Percentiles rank a stretch among this genome's conserved stretches.
Evolutionary conservation across 768 basidiomycete species (phyloP).

Genomic region (Vararia minispora): DNA sequence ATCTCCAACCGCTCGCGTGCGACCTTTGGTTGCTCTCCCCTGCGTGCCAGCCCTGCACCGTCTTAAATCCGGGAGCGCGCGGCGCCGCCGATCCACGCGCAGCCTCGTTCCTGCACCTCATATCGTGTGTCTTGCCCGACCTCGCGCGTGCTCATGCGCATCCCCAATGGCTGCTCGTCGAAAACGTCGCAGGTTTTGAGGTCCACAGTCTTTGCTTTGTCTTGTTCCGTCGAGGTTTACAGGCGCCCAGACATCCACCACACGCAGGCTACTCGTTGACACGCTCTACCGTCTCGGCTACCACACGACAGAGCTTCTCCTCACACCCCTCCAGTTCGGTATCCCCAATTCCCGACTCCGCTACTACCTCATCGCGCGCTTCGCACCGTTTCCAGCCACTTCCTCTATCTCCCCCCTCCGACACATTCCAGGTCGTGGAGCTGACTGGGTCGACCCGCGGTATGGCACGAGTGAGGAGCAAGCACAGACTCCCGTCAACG

Average conservation of each 20-base stretch:
- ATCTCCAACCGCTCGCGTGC: constrained; percentile 37
- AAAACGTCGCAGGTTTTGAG: constrained; percentile 82
- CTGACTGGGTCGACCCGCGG: constrained; percentile 33
- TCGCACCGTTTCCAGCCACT: constrained; percentile 24
- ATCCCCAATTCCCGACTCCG: constrained; percentile 76
- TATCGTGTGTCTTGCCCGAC: constrained; percentile 50
- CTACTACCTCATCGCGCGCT: constrained; percentile 69
- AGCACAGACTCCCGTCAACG: constrained; percentile 3
- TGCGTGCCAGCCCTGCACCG: constrained; percentile 77
- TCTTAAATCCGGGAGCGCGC: constrained; percentile 62
- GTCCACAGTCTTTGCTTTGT: constrained; percentile 26
- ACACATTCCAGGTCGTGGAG: constrained; percentile 39
- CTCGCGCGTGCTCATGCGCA: constrained; percentile 32
- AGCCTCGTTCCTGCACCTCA: constrained; percentile 61
- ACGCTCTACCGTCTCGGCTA: constrained; percentile 48
- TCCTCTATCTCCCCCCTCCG: too few species aligned
- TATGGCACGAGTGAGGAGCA: constrained; percentile 7
- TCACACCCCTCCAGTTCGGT: constrained; percentile 70
- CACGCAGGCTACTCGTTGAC: constrained; percentile 42
- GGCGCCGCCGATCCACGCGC: constrained; percentile 66
- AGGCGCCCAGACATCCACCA: constrained; percentile 44
- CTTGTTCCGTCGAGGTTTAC: constrained; percentile 1
- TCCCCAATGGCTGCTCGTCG: constrained; percentile 54
- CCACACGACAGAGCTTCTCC: constrained; percentile 43
- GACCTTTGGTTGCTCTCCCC: constrained; percentile 73